phyloP scores from a whole-genome alignment of 2,329 filamentous ascomycete genomes.

The Paecilomyces niveus region DNA sequence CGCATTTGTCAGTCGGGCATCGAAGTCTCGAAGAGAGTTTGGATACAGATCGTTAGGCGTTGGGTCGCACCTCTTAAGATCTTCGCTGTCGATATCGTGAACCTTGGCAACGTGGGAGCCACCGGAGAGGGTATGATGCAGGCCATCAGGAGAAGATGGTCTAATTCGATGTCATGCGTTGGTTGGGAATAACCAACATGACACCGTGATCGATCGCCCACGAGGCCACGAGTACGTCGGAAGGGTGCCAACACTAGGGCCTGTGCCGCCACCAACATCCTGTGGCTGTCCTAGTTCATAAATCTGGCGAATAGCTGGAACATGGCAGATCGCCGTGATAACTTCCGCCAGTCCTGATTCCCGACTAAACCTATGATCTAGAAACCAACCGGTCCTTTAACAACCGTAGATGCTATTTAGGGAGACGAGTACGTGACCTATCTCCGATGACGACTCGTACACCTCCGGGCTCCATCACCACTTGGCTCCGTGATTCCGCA shows the following conservation, averaged over 20 bases:
- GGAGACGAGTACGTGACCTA: not conserved
- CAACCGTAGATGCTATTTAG: not conserved
- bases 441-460: not conserved
- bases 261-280: not conserved
- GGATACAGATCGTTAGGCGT: not conserved
- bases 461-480: not conserved
- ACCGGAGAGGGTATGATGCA: not conserved
- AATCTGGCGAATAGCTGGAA: not conserved
- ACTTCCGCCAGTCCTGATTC: not conserved
- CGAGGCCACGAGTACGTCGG: not conserved
- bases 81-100: not conserved
- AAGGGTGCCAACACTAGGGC: not conserved
- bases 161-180: not conserved
- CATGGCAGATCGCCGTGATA: not conserved
- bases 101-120: not conserved
- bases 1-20: not conserved
- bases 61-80: not conserved
- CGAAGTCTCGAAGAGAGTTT: not conserved
- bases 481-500: not conserved
- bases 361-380: not conserved
- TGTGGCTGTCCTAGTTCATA: not conserved
- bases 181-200: not conserved
- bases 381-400: not conserved
- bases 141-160: not conserved
- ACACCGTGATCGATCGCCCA: not conserved